These are phyloP conservation scores for Xylaria curta DNA, from an alignment of 495 filamentous ascomycete genomes.

Conservation along the genomic window DNA sequence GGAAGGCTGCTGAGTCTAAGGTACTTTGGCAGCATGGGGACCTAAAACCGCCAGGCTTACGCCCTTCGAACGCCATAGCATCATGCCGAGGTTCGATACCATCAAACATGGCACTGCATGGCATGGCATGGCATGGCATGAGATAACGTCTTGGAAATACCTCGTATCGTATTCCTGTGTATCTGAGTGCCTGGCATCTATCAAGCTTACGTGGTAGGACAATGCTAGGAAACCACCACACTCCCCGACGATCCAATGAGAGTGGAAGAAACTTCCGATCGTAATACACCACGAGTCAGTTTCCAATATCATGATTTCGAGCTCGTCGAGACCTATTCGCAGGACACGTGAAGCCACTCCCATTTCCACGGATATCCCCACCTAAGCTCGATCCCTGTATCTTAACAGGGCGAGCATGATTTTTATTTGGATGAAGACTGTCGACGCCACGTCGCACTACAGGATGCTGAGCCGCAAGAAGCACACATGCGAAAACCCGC, in stretches of 20 bases:
- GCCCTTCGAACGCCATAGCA: slow-evolving; percentile 8
- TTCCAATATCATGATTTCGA: neutral
- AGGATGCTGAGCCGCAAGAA: slow-evolving; percentile 14
- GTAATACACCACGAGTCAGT: neutral
- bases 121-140: slow-evolving; percentile 3
- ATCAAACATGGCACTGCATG: neutral
- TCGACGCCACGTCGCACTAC: slow-evolving; percentile 11
- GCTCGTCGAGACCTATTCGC: neutral
- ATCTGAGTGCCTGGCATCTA: slow-evolving; percentile 1
- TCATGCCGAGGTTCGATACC: neutral
- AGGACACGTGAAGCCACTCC: slow-evolving; percentile 15
- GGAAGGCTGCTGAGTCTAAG: neutral
- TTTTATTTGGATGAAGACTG: neutral
- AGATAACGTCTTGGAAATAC: neutral
- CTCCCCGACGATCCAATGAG: slow-evolving; percentile 7
- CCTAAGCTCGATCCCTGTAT: slow-evolving; percentile 16
- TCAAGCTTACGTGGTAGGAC: slow-evolving; percentile 16
- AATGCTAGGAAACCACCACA: neutral
- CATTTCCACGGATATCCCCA: slow-evolving; percentile 22
- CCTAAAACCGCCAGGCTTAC: slow-evolving; percentile 1
- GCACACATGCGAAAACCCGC: neutral
- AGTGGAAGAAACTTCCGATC: slow-evolving; percentile 12
- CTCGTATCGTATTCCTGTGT: neutral
- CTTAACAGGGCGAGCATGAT: neutral
- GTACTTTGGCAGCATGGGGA: neutral